These are phyloP conservation scores for Zygnema circumcarinatum DNA, from an alignment of 139 green algal species.

Conservation along the genomic window DNA sequence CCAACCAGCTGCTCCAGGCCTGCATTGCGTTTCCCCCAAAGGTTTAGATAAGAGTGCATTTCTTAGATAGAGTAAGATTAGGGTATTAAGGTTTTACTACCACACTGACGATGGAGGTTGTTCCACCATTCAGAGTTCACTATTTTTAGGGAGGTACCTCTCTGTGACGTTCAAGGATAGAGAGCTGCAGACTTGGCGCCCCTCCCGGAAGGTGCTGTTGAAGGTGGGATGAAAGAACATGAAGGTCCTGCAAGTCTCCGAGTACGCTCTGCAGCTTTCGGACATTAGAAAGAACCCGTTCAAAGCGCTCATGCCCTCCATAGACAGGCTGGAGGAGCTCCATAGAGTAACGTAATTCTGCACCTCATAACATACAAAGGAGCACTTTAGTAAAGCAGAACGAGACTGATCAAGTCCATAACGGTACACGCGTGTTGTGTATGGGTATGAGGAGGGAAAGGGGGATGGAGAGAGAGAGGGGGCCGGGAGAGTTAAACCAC, in stretches of 20 bases:
- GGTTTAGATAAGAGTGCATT: background rate
- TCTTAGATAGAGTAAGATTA: background rate
- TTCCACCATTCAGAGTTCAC: background rate
- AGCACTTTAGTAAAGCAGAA: background rate
- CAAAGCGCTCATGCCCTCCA: constrained; percentile 3
- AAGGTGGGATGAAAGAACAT: constrained; percentile 21
- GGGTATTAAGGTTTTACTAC: constrained; percentile 14
- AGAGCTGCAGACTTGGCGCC: background rate
- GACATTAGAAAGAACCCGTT: constrained; percentile 1
- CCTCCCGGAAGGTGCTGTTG: background rate
- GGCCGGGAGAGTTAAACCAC: too few species aligned
- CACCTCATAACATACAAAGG: background rate
- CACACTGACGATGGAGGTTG: too few species aligned
- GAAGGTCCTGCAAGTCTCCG: constrained; percentile 40
- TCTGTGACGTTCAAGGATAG: background rate
- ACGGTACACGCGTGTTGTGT: background rate
- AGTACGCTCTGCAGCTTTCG: constrained; percentile 24
- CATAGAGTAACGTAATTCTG: constrained; percentile 50
- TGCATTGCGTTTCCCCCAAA: background rate
- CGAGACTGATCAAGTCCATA: background rate
- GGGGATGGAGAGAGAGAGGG: too few species aligned
- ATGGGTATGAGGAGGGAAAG: background rate
- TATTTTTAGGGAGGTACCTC: background rate
- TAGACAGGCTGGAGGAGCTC: constrained; percentile 26
- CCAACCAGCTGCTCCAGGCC: constrained; percentile 39